phyloP scores from a whole-genome alignment of 73 alveolate genomes.

The Paramecium sexaurelia region DNA sequence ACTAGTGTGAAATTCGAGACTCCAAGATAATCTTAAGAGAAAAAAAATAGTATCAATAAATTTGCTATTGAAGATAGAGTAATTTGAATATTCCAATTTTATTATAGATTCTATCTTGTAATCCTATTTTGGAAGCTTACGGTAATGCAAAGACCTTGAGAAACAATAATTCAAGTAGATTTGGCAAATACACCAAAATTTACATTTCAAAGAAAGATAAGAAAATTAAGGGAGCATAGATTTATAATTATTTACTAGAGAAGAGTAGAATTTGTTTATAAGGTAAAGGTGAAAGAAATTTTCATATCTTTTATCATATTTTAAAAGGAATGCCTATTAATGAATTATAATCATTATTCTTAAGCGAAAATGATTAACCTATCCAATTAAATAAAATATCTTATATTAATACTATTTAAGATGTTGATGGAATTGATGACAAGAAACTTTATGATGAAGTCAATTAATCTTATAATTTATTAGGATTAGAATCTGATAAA shows the following conservation, averaged over 20 bases:
- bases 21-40: slow-evolving; percentile 30
- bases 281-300: slow-evolving; percentile 90
- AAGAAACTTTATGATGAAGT: slow-evolving; percentile 71
- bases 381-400: slow-evolving; percentile 59
- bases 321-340: slow-evolving; percentile 76
- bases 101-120: slow-evolving; percentile 93
- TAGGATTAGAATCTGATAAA: slow-evolving; percentile 67
- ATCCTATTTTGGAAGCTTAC: slow-evolving; percentile 98
- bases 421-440: slow-evolving; percentile 75
- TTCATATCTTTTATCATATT: slow-evolving; percentile 94
- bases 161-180: slow-evolving; percentile 93
- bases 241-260: slow-evolving; percentile 89
- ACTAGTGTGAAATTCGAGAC: slow-evolving; percentile 69
- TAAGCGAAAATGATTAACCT: slow-evolving; percentile 52
- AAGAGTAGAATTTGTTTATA: slow-evolving; percentile 93
- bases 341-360: slow-evolving; percentile 48
- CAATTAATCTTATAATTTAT: neutral
- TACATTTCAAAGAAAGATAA: slow-evolving; percentile 82
- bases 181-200: slow-evolving; percentile 96
- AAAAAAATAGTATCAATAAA: slow-evolving; percentile 36
- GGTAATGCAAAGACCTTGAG: slow-evolving; percentile 98
- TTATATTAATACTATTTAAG: slow-evolving; percentile 67
- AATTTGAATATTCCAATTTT: slow-evolving; percentile 55
- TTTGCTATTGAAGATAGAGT: slow-evolving; percentile 31
- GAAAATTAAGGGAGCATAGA: slow-evolving; percentile 92